These are phyloP conservation scores for Neurospora sp. DNA, from an alignment of 495 filamentous ascomycete species.

Conservation along the genomic window DNA sequence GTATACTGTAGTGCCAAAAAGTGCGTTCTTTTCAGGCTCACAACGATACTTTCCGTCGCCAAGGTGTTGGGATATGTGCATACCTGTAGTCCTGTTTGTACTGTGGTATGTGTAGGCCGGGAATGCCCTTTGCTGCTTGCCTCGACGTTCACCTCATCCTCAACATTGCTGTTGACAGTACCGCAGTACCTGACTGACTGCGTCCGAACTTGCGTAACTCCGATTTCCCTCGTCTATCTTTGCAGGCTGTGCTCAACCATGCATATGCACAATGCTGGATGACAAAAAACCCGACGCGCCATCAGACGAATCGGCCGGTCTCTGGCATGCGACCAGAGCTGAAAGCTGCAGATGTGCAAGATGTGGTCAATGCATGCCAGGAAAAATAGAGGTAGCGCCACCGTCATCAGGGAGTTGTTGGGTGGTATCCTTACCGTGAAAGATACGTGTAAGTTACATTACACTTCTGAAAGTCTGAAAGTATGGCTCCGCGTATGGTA, in stretches of 20 bases:
- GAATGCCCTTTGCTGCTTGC: background rate
- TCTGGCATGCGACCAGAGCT: conserved; percentile 30
- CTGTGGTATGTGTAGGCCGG: background rate
- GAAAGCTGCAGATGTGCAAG: conserved; percentile 35
- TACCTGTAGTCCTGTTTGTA: background rate
- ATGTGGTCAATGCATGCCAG: background rate
- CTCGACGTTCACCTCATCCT: background rate
- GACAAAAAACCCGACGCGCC: conserved; percentile 18
- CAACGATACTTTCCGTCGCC: background rate
- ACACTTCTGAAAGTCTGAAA: conserved; percentile 2
- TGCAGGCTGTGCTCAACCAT: conserved; percentile 36
- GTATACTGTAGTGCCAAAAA: background rate
- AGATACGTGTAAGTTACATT: background rate
- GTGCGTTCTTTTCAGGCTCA: background rate
- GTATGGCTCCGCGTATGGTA: background rate
- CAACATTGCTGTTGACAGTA: background rate
- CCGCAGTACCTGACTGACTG: background rate
- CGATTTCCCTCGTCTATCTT: background rate
- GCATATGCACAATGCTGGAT: conserved; percentile 32
- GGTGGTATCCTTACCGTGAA: conserved; percentile 6
- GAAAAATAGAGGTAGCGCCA: conserved; percentile 25
- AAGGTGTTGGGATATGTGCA: background rate
- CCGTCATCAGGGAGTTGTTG: conserved; percentile 6
- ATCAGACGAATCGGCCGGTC: conserved; percentile 27
- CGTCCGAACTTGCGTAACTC: background rate